Conservation (phyloP, 2,329 filamentous ascomycete species). For the Colletotrichum navitas region DNA sequence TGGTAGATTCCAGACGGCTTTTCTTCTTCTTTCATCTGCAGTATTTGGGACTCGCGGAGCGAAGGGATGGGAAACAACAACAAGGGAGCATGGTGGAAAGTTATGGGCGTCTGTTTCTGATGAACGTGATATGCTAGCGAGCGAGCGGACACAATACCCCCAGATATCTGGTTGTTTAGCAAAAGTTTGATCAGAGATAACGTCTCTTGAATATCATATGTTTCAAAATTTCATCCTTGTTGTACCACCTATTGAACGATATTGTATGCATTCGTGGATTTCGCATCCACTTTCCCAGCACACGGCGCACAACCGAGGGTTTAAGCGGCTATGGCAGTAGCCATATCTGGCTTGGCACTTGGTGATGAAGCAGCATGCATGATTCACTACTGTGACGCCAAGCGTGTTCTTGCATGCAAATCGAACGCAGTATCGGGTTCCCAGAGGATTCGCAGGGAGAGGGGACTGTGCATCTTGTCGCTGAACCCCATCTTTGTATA, state of each 20-base stretch:
- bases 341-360: background rate
- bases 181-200: conserved; percentile 14
- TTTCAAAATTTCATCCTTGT: conserved; percentile 6
- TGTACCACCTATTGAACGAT: too few relatives aligned
- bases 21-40: background rate
- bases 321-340: background rate
- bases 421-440: background rate
- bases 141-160: conserved; percentile 52
- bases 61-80: background rate
- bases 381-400: conserved; percentile 1
- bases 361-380: background rate
- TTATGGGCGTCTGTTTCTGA: conserved; percentile 57
- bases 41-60: background rate
- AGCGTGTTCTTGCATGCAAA: background rate
- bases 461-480: background rate
- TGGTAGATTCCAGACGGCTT: conserved; percentile 46
- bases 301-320: background rate
- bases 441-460: background rate
- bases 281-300: background rate
- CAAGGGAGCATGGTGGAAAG: conserved; percentile 21
- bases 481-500: background rate
- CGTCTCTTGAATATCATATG: conserved; percentile 17
- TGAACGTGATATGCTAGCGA: conserved; percentile 53
- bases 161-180: conserved; percentile 37
- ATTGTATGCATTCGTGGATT: background rate